phyloP scores from a whole-genome alignment of 306 rosid genomes.

The Pyrus betulifolia region DNA sequence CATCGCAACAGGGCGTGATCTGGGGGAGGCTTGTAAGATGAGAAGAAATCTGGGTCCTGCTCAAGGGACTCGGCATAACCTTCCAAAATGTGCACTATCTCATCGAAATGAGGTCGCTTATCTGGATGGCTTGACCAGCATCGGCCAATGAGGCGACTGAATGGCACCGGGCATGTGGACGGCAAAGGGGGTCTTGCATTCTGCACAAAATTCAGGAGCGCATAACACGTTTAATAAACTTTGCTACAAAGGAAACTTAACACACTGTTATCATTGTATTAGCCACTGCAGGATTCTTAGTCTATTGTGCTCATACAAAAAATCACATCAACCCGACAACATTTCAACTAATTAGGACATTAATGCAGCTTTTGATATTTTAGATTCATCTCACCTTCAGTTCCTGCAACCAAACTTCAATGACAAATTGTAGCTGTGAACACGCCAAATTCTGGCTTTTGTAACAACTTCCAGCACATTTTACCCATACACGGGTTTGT shows the following conservation, averaged over 20 bases:
- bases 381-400: not conserved
- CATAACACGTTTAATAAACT: not conserved
- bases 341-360: not conserved
- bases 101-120: conserved; percentile 75
- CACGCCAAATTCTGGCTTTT: not conserved
- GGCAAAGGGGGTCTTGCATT: conserved; percentile 95
- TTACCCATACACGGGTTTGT: not conserved
- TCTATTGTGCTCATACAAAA: not conserved
- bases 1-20: conserved; percentile 29
- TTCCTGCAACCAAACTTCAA: not conserved
- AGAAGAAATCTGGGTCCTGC: conserved; percentile 64
- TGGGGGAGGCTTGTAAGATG: conserved; percentile 34
- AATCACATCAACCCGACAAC: not conserved
- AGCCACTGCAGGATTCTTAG: not conserved
- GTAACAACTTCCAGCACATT: not conserved
- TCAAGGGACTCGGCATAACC: conserved; percentile 42
- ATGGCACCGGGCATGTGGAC: conserved; percentile 65
- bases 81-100: conserved; percentile 64
- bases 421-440: not conserved
- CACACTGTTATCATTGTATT: not conserved
- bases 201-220: conserved; percentile 35
- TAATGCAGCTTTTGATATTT: not conserved
- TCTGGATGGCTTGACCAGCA: conserved; percentile 79
- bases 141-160: conserved; percentile 57
- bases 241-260: not conserved